Conservation (phyloP, 352 stramenopile species). For the Lagenidium giganteum region DNA sequence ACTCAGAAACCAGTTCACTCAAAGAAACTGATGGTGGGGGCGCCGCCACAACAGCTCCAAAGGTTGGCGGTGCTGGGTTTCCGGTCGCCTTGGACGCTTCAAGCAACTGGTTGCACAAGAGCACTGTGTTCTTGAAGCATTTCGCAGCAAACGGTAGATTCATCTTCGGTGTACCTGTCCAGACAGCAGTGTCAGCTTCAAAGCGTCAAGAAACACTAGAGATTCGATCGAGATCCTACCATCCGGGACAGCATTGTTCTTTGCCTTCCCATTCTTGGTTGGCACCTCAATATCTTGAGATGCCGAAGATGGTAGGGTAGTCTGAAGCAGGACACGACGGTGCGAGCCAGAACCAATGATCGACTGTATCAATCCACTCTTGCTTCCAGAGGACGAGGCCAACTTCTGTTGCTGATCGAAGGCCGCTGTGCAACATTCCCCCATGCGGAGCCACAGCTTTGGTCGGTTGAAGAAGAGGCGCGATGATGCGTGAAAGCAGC, state of each 20-base stretch:
- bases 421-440: slow-evolving; percentile 87
- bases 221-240: slow-evolving; percentile 5
- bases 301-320: slow-evolving; percentile 46
- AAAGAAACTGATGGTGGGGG: too few relatives aligned
- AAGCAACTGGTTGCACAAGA: slow-evolving; percentile 79
- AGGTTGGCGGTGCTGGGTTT: slow-evolving; percentile 15
- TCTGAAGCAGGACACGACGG: slow-evolving; percentile 78
- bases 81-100: slow-evolving; percentile 30
- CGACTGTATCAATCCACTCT: slow-evolving; percentile 75
- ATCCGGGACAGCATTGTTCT: slow-evolving; percentile 28
- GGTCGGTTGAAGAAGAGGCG: slow-evolving; percentile 88
- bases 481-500: slow-evolving; percentile 87
- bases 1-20: too few relatives aligned
- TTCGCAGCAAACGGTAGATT: slow-evolving; percentile 81
- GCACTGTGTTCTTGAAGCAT: slow-evolving; percentile 84
- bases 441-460: slow-evolving; percentile 90
- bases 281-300: slow-evolving; percentile 67
- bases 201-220: not conserved
- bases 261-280: slow-evolving; percentile 39
- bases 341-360: slow-evolving; percentile 77
- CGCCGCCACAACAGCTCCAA: slow-evolving; percentile 12
- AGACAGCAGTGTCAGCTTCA: not conserved
- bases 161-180: slow-evolving; percentile 58
- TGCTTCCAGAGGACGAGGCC: slow-evolving; percentile 52
- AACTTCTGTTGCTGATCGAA: slow-evolving; percentile 73